Evolutionary conservation across 2,329 filamentous ascomycete genomes (phyloP).

Genomic region (Pezicula rhizophila): DNA sequence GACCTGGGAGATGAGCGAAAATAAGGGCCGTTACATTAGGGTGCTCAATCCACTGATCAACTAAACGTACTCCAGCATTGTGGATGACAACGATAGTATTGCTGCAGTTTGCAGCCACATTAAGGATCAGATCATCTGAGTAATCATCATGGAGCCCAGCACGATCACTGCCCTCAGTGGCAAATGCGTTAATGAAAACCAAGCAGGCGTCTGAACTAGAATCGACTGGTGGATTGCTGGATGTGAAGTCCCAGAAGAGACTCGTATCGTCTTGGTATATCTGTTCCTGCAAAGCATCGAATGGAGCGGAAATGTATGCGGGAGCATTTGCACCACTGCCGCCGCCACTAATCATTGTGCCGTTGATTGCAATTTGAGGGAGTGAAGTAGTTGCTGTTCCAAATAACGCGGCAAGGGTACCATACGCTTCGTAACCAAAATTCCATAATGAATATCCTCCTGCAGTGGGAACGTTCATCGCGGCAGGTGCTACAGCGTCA

Average conservation of each 20-base stretch:
- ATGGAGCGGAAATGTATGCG: constrained; percentile 45
- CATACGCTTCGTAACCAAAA: not conserved
- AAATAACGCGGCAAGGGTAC: too few relatives aligned
- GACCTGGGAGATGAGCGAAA: constrained; percentile 54
- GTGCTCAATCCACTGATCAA: constrained; percentile 53
- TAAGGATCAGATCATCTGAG: constrained; percentile 49
- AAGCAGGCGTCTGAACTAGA: constrained; percentile 55
- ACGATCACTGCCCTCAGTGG: constrained; percentile 66
- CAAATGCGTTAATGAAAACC: constrained; percentile 61
- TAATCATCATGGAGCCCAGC: constrained; percentile 45
- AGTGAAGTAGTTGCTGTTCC: not conserved
- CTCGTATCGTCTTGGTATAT: constrained; percentile 50
- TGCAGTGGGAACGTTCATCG: not conserved
- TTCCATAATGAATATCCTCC: not conserved
- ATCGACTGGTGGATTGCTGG: constrained; percentile 40
- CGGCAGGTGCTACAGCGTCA: constrained; percentile 34
- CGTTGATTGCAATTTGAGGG: constrained; percentile 37
- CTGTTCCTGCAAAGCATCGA: constrained; percentile 46
- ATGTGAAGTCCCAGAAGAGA: constrained; percentile 53
- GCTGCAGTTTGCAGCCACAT: constrained; percentile 50
- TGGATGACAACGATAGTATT: constrained; percentile 61
- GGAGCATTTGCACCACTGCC: constrained; percentile 43
- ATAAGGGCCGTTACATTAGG: constrained; percentile 57
- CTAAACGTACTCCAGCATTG: constrained; percentile 52
- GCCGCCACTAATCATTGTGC: constrained; percentile 38